Conservation (phyloP, 495 filamentous ascomycete genomes). For the Astrothelium subdiscretum region DNA sequence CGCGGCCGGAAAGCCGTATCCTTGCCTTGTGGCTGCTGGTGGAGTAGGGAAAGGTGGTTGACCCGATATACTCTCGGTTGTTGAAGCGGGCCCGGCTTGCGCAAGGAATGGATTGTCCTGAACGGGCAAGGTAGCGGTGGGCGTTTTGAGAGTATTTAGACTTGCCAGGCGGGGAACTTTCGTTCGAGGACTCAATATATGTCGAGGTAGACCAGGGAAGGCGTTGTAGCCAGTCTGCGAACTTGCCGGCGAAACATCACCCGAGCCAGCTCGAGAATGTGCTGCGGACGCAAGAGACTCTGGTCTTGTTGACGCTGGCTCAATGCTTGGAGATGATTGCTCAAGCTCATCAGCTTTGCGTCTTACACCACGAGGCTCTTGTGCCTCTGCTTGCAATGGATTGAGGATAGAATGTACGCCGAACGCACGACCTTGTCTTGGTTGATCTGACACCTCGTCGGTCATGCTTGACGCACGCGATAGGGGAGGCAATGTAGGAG, state of each 20-base stretch:
- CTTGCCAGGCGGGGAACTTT: slow-evolving; percentile 26
- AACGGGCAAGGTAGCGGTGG: slow-evolving; percentile 24
- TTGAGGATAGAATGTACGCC: slow-evolving; percentile 20
- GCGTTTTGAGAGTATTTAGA: slow-evolving; percentile 15
- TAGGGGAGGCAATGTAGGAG: background rate
- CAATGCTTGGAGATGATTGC: background rate
- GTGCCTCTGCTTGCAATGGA: slow-evolving; percentile 8
- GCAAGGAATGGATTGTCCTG: slow-evolving; percentile 24
- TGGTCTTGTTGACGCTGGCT: slow-evolving; percentile 2
- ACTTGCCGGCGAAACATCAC: background rate
- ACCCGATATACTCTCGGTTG: slow-evolving; percentile 17
- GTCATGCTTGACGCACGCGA: background rate
- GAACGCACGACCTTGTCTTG: background rate
- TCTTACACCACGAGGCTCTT: slow-evolving; percentile 1
- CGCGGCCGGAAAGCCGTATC: slow-evolving; percentile 14
- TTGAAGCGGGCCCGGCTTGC: slow-evolving; percentile 14
- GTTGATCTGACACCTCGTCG: background rate
- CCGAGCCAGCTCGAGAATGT: background rate
- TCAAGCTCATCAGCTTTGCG: slow-evolving; percentile 19
- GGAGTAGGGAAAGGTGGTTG: slow-evolving; percentile 23
- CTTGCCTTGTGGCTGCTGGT: slow-evolving; percentile 10
- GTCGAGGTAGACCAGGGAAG: slow-evolving; percentile 8
- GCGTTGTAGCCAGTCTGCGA: slow-evolving; percentile 5
- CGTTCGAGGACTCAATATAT: slow-evolving; percentile 26
- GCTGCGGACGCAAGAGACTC: background rate